Percentiles rank a stretch among this genome's conserved stretches.
Conservation (phyloP, 192 early-diverging fungal species). For the Entomortierella parvispora region DNA sequence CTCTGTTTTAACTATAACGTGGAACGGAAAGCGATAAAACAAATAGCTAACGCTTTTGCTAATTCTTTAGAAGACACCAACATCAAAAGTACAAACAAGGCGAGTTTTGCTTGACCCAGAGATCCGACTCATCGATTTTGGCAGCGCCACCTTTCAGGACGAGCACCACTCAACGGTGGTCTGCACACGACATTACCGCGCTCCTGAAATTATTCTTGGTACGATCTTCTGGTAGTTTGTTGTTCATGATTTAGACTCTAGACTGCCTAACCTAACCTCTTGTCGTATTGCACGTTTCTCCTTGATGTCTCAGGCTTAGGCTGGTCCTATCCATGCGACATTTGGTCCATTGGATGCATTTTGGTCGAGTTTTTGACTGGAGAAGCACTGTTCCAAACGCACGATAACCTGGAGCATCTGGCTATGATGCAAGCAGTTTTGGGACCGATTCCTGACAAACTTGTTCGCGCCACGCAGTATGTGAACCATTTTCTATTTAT, state of each 20-base stretch:
- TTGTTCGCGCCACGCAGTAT: conserved; percentile 64
- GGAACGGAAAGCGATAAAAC: not conserved
- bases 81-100: conserved; percentile 63
- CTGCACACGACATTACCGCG: conserved; percentile 96
- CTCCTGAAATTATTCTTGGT: conserved; percentile 96
- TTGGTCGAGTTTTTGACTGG: conserved; percentile 96
- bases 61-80: conserved; percentile 57
- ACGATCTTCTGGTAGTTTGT: not conserved
- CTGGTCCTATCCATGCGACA: conserved; percentile 97
- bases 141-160: conserved; percentile 91
- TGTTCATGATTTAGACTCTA: not conserved
- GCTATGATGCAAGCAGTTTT: conserved; percentile 96
- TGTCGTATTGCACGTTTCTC: no score
- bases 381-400: conserved; percentile 96
- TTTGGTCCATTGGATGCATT: conserved; percentile 98
- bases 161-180: conserved; percentile 94
- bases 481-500: not conserved
- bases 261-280: not conserved
- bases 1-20: not conserved
- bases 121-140: conserved; percentile 96
- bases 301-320: conserved; percentile 61
- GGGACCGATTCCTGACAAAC: conserved; percentile 77
- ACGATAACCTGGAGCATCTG: conserved; percentile 96
- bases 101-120: conserved; percentile 76
- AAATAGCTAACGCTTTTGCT: no score